Conservation (phyloP, 208 protist genomes). For the Phytomonas sp. region DNA sequence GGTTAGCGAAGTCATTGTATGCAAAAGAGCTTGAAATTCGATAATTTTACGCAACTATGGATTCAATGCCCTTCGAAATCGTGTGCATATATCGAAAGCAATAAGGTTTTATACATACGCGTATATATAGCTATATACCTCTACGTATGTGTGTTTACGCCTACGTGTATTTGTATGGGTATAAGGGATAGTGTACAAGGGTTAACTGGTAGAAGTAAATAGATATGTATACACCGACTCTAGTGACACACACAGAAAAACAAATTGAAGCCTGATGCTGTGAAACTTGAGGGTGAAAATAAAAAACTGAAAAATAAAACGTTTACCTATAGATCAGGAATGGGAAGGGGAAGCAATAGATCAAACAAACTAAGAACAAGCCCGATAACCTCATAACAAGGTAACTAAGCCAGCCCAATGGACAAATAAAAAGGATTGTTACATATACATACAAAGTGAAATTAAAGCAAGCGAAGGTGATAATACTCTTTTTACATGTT, state of each 20-base stretch:
- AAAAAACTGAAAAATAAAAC: constrained; percentile 5
- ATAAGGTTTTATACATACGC: background rate
- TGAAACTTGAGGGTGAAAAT: background rate
- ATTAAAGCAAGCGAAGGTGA: background rate
- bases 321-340: background rate
- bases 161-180: background rate
- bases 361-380: background rate
- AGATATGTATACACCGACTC: constrained; percentile 1
- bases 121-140: background rate
- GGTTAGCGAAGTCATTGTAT: background rate
- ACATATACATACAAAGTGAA: background rate
- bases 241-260: background rate
- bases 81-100: background rate
- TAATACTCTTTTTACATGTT: background rate
- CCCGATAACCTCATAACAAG: constrained; percentile 6
- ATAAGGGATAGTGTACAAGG: background rate
- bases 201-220: background rate
- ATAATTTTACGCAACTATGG: background rate
- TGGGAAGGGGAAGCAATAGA: background rate
- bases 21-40: background rate
- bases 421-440: background rate
- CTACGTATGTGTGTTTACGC: background rate
- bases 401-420: background rate
- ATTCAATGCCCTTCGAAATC: background rate
- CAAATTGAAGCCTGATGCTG: background rate